Base-by-base conservation (phyloP, 371 early-diverging fungal genomes). In the Circinella minor region DNA sequence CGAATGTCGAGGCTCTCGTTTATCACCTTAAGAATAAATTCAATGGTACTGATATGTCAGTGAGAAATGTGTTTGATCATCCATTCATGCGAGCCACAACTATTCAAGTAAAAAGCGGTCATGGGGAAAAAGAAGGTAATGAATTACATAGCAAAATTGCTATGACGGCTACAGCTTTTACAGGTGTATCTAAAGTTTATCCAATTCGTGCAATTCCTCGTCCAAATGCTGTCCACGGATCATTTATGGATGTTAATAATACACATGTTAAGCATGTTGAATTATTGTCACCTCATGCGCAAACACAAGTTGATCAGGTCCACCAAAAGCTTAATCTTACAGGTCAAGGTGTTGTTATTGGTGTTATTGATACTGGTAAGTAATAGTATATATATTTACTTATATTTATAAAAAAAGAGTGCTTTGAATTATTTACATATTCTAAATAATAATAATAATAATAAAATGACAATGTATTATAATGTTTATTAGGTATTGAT, bases 281-380 rank as follows among this genome's bases (percentile, higher is more conserved):
- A 6, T 65, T 71, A 17, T 51, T 78, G 34, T 37, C 75, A 37
- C 77, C 84, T 61, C 80, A 84, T 51, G 63, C 49, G 36, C 74
- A 81, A 77, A 84, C 84, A 11, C 80, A 80, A 54, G 84, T 81
- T 4, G 78, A 81, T 27, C 68, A 66, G 7, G 84, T 84, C 6
- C 84, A 84, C 49, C 71, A 60, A 27, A 65, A 78, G n/a, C 77
- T 84, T 49, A 77, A 78, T 27, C 73, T 74, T 36, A 86, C 83
- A 36, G 93, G 92, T 65, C 82, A 81, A 20, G 91, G 91, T 13
- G 75, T 92, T 74, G 88, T 87, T 69, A 89, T 94, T 64, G 92
- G 90, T 60, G 75, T 93, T 49, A 79, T 93, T 39, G 93, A 92
- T 67, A 79, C 91, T 4, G 93, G 93, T 77, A 77, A 70, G 66